Evolutionary conservation across 345 rosid genomes (phyloP), one percentile per base, ranked within the genome.

Genomic region (Citrus sp.): DNA sequence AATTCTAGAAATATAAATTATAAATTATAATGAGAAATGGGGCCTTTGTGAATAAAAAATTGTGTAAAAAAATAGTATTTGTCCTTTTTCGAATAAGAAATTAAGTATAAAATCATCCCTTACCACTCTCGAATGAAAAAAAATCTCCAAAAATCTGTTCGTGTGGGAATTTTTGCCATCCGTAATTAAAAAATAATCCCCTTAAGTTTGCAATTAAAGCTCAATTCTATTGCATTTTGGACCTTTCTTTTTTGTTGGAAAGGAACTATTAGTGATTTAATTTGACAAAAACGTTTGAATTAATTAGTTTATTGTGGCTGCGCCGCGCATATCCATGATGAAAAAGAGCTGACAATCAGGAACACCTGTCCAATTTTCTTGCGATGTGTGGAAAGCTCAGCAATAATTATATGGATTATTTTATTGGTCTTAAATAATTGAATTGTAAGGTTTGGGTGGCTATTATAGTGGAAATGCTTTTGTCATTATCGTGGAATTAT

Each of bases 81-180:
- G 0, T 38, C 42, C 0, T 38, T 8, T 7, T 8, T 1, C 0
- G 0, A 40, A 40, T 0, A 40, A 40, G 0, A 40, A 40, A 9
- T 9, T 40, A 2, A 9, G 3, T 40, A 9, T 9, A 40, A 40
- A 40, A 40, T 40, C 46, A 40, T 40, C 1, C 0, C 0, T 38
- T 38, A 38, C 10, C 2, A 1, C 9, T 0, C 12, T 2, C 10
- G 3, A 9, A 38, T 38, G 0, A 38, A 38, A 37, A 8, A 38
- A 38, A 38, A 7, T 7, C 3, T 0, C 42, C 0, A 2, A 2
- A 1, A 9, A 35, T 35, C 12, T 9, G 3, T 0, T 4, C 46
- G 13, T 1, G 0, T 40, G 46, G 1, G 0, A 40, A 40, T 40
- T 40, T 40, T 9, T 40, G 1, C 1, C 13, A 9, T 9, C 1